Percentiles rank a stretch among this genome's conserved stretches.
phyloP scores from a whole-genome alignment of 345 rosid species.

The Euphorbia pulcherrima region DNA sequence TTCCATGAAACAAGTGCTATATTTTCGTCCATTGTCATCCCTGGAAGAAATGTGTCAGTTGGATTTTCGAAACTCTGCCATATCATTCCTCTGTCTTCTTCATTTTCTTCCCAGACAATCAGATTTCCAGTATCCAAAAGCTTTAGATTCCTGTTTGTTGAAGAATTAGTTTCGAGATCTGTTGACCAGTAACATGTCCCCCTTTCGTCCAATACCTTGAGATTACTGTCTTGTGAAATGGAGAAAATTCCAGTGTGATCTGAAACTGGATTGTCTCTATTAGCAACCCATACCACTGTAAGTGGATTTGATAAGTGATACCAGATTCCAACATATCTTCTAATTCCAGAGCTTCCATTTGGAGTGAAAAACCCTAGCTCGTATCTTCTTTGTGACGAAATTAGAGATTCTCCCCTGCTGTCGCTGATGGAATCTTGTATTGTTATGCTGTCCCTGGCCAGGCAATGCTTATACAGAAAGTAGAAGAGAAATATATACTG shows the following conservation, averaged over 20 bases:
- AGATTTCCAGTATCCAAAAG: conserved; percentile 46
- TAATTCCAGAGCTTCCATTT: conserved; percentile 1
- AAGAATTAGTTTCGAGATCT: conserved; percentile 9
- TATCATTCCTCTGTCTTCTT: background rate
- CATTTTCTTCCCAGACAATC: conserved; percentile 16
- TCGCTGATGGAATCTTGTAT: background rate
- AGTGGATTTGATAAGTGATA: conserved; percentile 8
- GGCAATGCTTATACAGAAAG: conserved; percentile 24
- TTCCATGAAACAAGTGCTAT: conserved; percentile 49
- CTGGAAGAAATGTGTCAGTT: conserved; percentile 23
- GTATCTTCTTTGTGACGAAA: conserved; percentile 27
- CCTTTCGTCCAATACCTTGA: conserved; percentile 4
- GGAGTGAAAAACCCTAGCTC: conserved; percentile 33
- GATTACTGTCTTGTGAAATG: conserved; percentile 1
- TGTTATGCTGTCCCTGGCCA: conserved; percentile 18
- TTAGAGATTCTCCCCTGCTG: conserved; percentile 29
- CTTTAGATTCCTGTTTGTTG: conserved; percentile 4
- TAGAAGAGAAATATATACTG: conserved; percentile 24
- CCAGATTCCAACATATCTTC: conserved; percentile 22
- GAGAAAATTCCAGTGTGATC: conserved; percentile 8
- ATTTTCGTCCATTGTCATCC: conserved; percentile 27
- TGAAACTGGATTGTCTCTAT: conserved; percentile 9
- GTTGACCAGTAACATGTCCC: conserved; percentile 11
- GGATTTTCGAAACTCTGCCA: conserved; percentile 24
- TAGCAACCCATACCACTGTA: conserved; percentile 25